These are phyloP conservation scores for Penicillium soppii DNA, from an alignment of 495 filamentous ascomycete genomes.

Conservation along the genomic window DNA sequence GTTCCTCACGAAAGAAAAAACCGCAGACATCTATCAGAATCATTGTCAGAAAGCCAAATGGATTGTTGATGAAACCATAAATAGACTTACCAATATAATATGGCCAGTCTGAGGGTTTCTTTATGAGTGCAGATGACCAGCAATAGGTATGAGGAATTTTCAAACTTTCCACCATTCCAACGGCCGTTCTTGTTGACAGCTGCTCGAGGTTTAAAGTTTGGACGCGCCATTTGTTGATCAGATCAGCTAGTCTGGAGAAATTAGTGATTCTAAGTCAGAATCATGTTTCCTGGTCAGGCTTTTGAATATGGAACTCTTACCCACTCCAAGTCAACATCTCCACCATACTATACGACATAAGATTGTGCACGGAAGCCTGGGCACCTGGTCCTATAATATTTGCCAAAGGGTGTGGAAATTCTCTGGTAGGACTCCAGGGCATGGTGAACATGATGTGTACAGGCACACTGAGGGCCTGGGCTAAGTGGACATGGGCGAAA, in stretches of 20 bases:
- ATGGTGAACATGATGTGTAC: constrained; percentile 61
- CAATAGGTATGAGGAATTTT: constrained; percentile 63
- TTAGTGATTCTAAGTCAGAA: too few species aligned
- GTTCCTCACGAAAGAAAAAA: constrained; percentile 58
- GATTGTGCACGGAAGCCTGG: constrained; percentile 44
- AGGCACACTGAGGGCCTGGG: constrained; percentile 37
- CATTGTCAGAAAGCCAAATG: too few species aligned
- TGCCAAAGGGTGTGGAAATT: constrained; percentile 51
- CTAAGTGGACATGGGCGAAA: constrained; percentile 57
- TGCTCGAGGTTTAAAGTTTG: too few species aligned
- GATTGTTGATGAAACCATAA: too few species aligned
- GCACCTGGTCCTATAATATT: constrained; percentile 44
- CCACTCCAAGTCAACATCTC: constrained; percentile 61
- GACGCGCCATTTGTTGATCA: too few species aligned
- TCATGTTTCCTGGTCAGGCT: too few species aligned
- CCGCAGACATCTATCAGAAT: constrained; percentile 57
- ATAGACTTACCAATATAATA: constrained; percentile 47
- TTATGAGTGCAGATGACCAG: constrained; percentile 63
- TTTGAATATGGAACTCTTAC: too few species aligned
- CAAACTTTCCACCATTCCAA: constrained; percentile 41
- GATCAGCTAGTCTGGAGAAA: too few species aligned
- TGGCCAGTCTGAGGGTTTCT: constrained; percentile 62
- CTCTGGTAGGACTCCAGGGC: constrained; percentile 48
- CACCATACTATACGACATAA: constrained; percentile 50
- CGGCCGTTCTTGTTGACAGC: too few species aligned